phyloP scores from a whole-genome alignment of 202 grass and related monocot species.

The Setaria viridis region DNA sequence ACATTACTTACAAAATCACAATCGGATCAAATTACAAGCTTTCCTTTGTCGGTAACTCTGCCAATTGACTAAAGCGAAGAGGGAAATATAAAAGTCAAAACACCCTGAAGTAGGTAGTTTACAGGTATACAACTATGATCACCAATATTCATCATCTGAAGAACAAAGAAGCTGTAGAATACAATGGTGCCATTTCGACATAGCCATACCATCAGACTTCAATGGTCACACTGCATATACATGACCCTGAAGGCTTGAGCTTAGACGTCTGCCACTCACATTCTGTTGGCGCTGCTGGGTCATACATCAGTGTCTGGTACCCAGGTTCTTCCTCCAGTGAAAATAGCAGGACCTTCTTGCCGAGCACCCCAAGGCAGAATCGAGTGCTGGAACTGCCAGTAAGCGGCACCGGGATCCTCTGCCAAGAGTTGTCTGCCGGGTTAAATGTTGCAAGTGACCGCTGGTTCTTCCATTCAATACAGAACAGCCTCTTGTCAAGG shows the following conservation, averaged over 20 bases:
- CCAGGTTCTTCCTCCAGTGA: constrained; percentile 54
- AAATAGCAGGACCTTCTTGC: constrained; percentile 66
- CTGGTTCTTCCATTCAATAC: constrained; percentile 76
- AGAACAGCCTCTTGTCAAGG: constrained; percentile 53
- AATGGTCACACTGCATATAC: constrained; percentile 71
- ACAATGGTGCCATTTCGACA: neutral
- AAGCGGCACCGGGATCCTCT: constrained; percentile 54
- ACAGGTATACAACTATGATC: too few species aligned
- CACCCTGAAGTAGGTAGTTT: neutral
- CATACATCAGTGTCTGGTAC: constrained; percentile 58
- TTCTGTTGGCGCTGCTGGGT: constrained; percentile 54
- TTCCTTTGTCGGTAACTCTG: neutral
- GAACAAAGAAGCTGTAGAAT: neutral
- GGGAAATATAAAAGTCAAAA: neutral
- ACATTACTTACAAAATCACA: neutral
- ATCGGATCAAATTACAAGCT: neutral
- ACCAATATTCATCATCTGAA: neutral
- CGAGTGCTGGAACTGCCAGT: constrained; percentile 56
- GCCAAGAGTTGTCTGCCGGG: constrained; percentile 54
- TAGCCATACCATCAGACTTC: constrained; percentile 41
- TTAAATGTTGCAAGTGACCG: constrained; percentile 51
- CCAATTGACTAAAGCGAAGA: neutral
- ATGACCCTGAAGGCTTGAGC: constrained; percentile 54
- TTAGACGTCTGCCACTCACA: constrained; percentile 62
- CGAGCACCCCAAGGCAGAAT: constrained; percentile 63